Percentiles rank a stretch among this genome's conserved stretches.
Evolutionary conservation across 148 eudicot species (phyloP).

Genomic region (Vaccinium macrocarpon): DNA sequence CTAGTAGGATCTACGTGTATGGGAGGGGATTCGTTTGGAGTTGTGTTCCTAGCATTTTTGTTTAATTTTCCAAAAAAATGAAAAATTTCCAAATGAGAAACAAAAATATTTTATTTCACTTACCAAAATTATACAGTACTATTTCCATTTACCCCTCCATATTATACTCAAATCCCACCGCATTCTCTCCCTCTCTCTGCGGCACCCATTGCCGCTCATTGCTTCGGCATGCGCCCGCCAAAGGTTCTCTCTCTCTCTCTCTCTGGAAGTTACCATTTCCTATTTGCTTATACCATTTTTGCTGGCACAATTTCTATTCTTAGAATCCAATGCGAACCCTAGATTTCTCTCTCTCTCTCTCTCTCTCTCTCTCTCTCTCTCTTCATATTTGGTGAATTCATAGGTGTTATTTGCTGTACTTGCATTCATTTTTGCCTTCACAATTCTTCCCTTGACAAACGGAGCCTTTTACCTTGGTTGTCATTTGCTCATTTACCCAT

Average conservation of each 20-base stretch:
- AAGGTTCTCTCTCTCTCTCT: slow-evolving; percentile 6
- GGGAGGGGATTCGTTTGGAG: too few species aligned
- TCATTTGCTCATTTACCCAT: not conserved
- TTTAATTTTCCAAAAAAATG: too few species aligned
- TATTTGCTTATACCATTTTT: not conserved
- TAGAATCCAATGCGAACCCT: not conserved
- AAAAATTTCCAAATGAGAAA: too few species aligned
- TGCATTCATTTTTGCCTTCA: slow-evolving; percentile 4
- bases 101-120: too few species aligned
- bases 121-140: too few species aligned
- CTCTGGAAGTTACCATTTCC: not conserved
- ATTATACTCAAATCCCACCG: not conserved
- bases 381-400: not conserved
- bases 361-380: not conserved
- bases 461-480: not conserved
- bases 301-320: not conserved
- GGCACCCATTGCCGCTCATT: not conserved
- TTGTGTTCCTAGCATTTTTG: too few species aligned
- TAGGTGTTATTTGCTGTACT: not conserved
- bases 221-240: slow-evolving; percentile 1
- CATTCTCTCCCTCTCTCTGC: not conserved
- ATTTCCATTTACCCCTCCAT: not conserved
- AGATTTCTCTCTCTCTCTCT: not conserved
- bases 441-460: not conserved
- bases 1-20: too few species aligned